Base-by-base conservation (phyloP, 192 early-diverging fungal species). In the Glomus cerebriforme region DNA sequence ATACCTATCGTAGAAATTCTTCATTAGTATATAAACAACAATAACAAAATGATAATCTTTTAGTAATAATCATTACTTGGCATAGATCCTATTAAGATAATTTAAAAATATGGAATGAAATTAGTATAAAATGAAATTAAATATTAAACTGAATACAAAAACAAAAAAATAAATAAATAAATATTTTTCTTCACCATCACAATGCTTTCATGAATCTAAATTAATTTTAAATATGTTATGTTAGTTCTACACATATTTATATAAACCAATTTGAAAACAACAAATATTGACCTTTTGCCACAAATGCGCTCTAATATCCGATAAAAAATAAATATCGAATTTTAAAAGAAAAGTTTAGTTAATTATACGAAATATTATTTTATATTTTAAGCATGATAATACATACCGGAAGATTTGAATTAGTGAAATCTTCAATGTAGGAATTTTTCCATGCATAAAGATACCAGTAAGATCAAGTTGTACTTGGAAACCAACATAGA, bases 371-470 rank as follows among this genome's bases (percentile, higher is more conserved):
- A 49, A 49, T 7, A 34, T 93, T 89, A 62, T 92, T 81, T 86
- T 97, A 97, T 71, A 96, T 94, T 88, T 98, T 98, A 86, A 98
- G 97, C 96, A 97, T 98, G 86, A 98, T 95, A 87, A 98, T 97
- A 59, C n/a, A n/a, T 96, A 96, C 79, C 98, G 91, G 92, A 99
- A 98, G 80, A 99, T 93, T 82, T 98, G 97, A 88, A 99, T 98
- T 54, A 98, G 88, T 7, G 96, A 98, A 82, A 99, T 98, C 91
- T 99, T 99, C 8, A 99, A 90, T 1, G 98, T 99, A 19, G 98
- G 98, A 80, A 99, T 96, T 86, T 99, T 99, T 79, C 98, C 98
- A 86, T 99, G 97, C 98, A 99, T 99, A 82, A 98, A 99, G 65
- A 99, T 99, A 84, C 98, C 98, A 8, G 98, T 99, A 83, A 99